These are phyloP conservation scores for Glomus cerebriforme DNA, from an alignment of 192 early-diverging fungal species.

Conservation along the genomic window DNA sequence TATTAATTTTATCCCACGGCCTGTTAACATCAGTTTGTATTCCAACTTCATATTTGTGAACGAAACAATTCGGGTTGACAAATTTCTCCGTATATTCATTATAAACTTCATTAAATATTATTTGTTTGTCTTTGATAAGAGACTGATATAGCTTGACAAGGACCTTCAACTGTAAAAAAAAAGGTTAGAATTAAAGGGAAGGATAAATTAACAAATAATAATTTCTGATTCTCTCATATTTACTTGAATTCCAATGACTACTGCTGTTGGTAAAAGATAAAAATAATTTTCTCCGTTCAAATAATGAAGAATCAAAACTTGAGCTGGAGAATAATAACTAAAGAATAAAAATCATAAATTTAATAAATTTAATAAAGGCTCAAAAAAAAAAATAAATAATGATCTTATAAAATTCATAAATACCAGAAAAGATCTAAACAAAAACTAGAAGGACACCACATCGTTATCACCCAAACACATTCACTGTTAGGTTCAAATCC, in stretches of 20 bases:
- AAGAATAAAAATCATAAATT: not conserved
- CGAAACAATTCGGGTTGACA: constrained; percentile 64
- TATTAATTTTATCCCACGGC: not conserved
- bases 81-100: constrained; percentile 65
- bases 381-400: not conserved
- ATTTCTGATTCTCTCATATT: not conserved
- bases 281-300: constrained; percentile 57
- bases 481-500: not conserved
- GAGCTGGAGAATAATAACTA: constrained; percentile 65
- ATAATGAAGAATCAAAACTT: constrained; percentile 55
- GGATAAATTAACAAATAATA: not conserved
- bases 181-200: no score
- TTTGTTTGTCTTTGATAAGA: constrained; percentile 61
- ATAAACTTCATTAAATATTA: constrained; percentile 57
- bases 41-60: constrained; percentile 53
- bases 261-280: constrained; percentile 56
- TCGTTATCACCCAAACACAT: constrained; percentile 8
- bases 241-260: constrained; percentile 53
- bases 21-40: constrained; percentile 31
- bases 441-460: not conserved
- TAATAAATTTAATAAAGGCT: not conserved
- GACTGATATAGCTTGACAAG: constrained; percentile 38
- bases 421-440: not conserved
- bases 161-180: not conserved
- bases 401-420: not conserved